Evolutionary conservation across 176 grass and related monocot species (phyloP).

Genomic region (Zea luxurians): DNA sequence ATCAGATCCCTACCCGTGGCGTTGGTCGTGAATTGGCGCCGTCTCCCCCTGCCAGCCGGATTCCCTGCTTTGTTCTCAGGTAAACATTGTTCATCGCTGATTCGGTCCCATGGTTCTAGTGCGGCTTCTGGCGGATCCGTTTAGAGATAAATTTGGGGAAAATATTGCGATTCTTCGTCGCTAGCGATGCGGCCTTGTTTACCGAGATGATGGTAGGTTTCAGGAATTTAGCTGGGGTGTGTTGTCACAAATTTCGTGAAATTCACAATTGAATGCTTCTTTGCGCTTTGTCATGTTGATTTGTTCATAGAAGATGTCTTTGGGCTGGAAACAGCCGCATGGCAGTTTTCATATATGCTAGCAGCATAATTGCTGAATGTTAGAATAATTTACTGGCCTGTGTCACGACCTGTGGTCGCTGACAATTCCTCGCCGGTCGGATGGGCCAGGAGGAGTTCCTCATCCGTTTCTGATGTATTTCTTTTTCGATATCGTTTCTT

Average conservation of each 20-base stretch:
- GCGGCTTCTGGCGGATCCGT: background rate
- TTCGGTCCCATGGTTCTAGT: background rate
- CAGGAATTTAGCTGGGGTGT: background rate
- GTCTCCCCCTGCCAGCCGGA: constrained; percentile 22
- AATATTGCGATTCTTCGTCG: background rate
- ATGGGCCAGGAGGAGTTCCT: too few species aligned
- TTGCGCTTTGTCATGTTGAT: background rate
- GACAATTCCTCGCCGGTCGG: too few species aligned
- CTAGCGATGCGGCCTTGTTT: background rate
- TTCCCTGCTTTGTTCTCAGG: constrained; percentile 5
- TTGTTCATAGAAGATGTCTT: background rate
- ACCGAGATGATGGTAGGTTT: background rate
- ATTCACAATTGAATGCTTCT: background rate
- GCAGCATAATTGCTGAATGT: background rate
- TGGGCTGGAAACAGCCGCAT: background rate
- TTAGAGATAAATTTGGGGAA: background rate
- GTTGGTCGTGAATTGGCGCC: background rate
- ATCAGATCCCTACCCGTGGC: background rate
- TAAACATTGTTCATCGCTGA: constrained; percentile 1
- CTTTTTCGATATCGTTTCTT: too few species aligned
- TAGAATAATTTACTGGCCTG: background rate
- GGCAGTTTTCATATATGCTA: background rate
- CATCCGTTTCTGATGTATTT: too few species aligned
- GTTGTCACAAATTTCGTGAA: background rate
- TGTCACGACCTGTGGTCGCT: too few species aligned